A percentile compares a stretch with the other conserved stretches of the same genome.
phyloP scores from a whole-genome alignment of 129 eudicot genomes.

The Artemisia tridentata region DNA sequence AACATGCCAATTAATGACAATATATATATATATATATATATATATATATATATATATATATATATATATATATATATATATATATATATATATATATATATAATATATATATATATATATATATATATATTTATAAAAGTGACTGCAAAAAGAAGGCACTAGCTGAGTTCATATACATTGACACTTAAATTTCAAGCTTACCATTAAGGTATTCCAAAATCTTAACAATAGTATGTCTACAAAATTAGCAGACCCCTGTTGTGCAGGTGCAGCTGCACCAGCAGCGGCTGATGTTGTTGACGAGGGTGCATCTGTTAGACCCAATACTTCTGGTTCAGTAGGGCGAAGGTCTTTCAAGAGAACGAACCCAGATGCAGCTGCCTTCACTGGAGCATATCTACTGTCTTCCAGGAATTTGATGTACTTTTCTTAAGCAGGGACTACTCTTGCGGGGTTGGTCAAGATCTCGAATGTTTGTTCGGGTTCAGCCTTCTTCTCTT shows the following conservation, averaged over 20 bases:
- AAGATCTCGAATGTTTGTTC: constrained; percentile 75
- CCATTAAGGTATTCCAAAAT: too few species aligned
- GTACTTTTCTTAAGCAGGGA: constrained; percentile 87
- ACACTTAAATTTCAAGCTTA: too few species aligned
- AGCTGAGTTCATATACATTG: too few species aligned
- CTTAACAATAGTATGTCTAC: too few species aligned
- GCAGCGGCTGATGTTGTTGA: constrained; percentile 48
- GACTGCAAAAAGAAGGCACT: too few species aligned
- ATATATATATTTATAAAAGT: too few species aligned
- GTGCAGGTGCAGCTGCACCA: constrained; percentile 52
- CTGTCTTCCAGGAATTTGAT: constrained; percentile 81
- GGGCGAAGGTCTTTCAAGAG: constrained; percentile 83
- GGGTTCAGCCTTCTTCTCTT: constrained; percentile 80
- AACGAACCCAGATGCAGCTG: constrained; percentile 87
- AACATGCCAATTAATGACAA: too few species aligned
- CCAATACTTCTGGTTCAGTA: constrained; percentile 74
- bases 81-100: too few species aligned
- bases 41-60: too few species aligned
- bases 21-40: too few species aligned
- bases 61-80: too few species aligned
- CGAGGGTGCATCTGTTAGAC: constrained; percentile 73
- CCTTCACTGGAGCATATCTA: constrained; percentile 77
- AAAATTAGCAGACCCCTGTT: constrained; percentile 53
- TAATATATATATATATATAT: too few species aligned
- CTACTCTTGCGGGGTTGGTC: constrained; percentile 91